phyloP scores from a whole-genome alignment of 768 basidiomycete genomes.

The Phanerodontia chrysosporium region DNA sequence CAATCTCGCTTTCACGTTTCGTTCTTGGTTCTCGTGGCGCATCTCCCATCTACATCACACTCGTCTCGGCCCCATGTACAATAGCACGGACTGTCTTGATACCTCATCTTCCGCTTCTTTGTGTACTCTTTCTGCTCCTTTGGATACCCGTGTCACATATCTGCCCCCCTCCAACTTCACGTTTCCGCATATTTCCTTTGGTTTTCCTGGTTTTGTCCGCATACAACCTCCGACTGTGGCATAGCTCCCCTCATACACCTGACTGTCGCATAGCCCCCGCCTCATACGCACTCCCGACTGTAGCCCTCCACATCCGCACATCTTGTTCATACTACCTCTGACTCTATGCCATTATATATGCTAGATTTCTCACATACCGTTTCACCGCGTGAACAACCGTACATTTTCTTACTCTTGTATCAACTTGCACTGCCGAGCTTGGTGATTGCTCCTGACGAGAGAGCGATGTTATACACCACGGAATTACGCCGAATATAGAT shows the following conservation, averaged over 20 bases:
- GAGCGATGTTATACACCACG: not conserved
- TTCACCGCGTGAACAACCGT: too few species aligned
- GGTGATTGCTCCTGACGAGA: not conserved
- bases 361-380: not conserved
- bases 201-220: not conserved
- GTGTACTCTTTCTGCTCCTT: not conserved
- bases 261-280: not conserved
- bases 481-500: not conserved
- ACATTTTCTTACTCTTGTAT: too few species aligned
- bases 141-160: not conserved
- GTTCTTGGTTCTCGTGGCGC: not conserved
- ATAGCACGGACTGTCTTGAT: not conserved
- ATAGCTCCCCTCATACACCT: not conserved
- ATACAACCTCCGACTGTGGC: not conserved
- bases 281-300: not conserved
- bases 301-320: not conserved
- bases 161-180: not conserved
- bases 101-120: not conserved
- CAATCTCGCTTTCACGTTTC: not conserved
- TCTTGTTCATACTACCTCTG: not conserved
- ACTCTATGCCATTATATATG: not conserved
- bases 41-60: not conserved
- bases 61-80: not conserved
- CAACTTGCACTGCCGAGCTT: too few species aligned
- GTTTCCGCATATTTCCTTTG: too few species aligned